phyloP scores from a whole-genome alignment of 1,284 basidiomycete species.

The Anthracocystis setariae region DNA sequence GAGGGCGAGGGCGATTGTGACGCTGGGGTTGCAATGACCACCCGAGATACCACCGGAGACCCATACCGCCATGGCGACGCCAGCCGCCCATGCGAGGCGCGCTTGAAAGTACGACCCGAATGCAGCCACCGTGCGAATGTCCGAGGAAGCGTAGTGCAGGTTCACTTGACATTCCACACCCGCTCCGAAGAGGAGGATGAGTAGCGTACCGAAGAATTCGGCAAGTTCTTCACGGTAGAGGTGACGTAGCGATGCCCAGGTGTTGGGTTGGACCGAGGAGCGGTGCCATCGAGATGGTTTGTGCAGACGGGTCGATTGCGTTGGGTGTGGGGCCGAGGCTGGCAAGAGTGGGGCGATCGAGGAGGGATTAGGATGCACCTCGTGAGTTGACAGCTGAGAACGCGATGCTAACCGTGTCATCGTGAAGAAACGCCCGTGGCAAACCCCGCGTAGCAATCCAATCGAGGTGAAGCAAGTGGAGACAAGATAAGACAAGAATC shows the following conservation, averaged over 20 bases:
- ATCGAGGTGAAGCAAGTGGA: background rate
- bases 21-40: conserved; percentile 53
- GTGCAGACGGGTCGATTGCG: conserved; percentile 40
- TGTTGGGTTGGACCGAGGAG: conserved; percentile 28
- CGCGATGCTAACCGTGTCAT: conserved; percentile 22
- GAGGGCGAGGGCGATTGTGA: conserved; percentile 76
- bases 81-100: conserved; percentile 58
- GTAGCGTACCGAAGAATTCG: conserved; percentile 56
- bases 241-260: conserved; percentile 40
- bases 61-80: conserved; percentile 58
- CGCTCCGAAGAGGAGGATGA: conserved; percentile 61
- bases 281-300: conserved; percentile 39
- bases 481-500: background rate
- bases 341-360: conserved; percentile 24
- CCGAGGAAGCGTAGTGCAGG: conserved; percentile 39
- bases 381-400: conserved; percentile 12
- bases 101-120: conserved; percentile 50
- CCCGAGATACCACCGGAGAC: conserved; percentile 55
- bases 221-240: conserved; percentile 53
- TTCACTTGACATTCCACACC: conserved; percentile 63
- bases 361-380: conserved; percentile 36
- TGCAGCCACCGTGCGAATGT: conserved; percentile 18
- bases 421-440: background rate
- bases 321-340: conserved; percentile 29
- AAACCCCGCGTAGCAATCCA: too few species aligned